phyloP scores from a whole-genome alignment of 2,329 filamentous ascomycete species.

The Aurifilum marmelostoma region DNA sequence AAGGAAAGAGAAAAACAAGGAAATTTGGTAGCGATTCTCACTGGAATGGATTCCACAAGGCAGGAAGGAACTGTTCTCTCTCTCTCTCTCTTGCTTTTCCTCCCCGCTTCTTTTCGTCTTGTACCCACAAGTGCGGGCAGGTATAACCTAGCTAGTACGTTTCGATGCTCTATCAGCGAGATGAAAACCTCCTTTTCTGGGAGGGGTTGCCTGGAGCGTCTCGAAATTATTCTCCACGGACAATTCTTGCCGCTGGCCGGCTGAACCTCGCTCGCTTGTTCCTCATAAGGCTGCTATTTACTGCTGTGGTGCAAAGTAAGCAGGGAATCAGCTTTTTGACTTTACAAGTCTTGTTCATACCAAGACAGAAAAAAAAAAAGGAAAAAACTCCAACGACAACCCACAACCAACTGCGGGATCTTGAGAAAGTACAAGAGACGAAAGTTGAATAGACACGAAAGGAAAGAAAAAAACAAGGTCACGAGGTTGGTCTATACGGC shows the following conservation, averaged over 20 bases:
- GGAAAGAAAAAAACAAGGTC: too few relatives aligned
- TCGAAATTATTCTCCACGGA: not conserved
- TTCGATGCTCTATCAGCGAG: not conserved
- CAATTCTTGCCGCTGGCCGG: not conserved
- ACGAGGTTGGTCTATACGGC: too few relatives aligned
- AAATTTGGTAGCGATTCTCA: too few relatives aligned
- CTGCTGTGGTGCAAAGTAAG: not conserved
- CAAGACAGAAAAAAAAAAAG: not conserved
- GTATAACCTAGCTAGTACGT: slow-evolving; percentile 2
- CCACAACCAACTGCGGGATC: not conserved
- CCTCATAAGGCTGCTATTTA: not conserved
- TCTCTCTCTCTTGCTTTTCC: too few relatives aligned
- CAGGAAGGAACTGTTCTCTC: not conserved
- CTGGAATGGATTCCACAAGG: not conserved
- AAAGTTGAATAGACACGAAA: too few relatives aligned
- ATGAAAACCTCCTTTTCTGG: not conserved
- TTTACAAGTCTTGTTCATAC: not conserved
- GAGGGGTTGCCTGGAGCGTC: not conserved
- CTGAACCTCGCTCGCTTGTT: not conserved
- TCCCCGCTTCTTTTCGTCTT: too few relatives aligned
- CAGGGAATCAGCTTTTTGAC: not conserved
- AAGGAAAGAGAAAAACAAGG: not conserved
- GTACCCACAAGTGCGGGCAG: not conserved
- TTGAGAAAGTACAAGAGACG: too few relatives aligned
- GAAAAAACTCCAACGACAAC: too few relatives aligned